A percentile compares a stretch with the other conserved stretches of the same genome.
These are phyloP conservation scores for Tardiomyces digboiensis DNA, from an alignment of 1,139 yeast species.

Conservation along the genomic window DNA sequence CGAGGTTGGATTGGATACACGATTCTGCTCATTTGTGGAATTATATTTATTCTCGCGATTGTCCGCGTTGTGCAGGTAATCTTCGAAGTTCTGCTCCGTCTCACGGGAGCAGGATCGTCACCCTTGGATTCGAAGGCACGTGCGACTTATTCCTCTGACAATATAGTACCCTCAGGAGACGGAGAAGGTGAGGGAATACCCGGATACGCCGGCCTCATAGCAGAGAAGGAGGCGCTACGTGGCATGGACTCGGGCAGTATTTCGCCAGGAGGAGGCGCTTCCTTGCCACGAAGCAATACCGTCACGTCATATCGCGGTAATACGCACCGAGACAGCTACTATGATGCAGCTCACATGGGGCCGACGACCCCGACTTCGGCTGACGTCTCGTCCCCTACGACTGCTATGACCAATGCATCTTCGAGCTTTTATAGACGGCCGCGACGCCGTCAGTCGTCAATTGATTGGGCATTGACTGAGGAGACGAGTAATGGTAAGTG, in stretches of 20 bases:
- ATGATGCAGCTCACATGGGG: background rate
- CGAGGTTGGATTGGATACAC: conserved; percentile 28
- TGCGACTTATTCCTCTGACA: background rate
- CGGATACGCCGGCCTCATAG: background rate
- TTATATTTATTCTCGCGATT: conserved; percentile 12
- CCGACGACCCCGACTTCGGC: background rate
- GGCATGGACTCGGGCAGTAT: background rate
- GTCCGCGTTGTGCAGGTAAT: conserved; percentile 22
- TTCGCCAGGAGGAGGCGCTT: background rate
- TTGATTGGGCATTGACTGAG: background rate
- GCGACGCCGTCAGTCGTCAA: background rate
- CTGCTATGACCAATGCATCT: background rate
- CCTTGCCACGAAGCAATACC: background rate
- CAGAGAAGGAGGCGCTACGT: background rate
- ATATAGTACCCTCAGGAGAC: background rate
- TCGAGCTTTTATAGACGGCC: background rate
- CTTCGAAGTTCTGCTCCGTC: conserved; percentile 15
- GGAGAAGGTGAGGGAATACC: background rate
- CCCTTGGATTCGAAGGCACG: background rate
- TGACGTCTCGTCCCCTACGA: background rate
- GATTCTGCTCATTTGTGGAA: conserved; percentile 23
- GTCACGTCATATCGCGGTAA: background rate
- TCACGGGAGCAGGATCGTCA: background rate
- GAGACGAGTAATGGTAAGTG: too few relatives aligned
- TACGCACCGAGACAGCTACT: background rate